Percentiles rank a stretch among this genome's conserved stretches.
Evolutionary conservation across 1,284 basidiomycete species (phyloP).

Genomic region (Ceratobasidium sp.): DNA sequence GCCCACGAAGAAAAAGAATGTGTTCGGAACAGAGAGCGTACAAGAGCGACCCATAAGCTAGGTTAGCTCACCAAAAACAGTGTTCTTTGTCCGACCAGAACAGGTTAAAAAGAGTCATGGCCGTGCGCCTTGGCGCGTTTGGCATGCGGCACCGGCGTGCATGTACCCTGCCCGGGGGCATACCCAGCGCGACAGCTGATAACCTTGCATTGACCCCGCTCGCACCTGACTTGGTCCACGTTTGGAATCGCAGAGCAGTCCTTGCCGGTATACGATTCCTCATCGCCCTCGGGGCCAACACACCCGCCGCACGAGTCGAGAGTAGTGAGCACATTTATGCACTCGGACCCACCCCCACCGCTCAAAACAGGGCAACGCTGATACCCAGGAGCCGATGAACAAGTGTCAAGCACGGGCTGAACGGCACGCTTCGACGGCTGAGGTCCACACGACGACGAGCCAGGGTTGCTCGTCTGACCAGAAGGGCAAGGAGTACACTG

Average conservation of each 20-base stretch:
- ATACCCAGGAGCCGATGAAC: not conserved
- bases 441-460: slow-evolving; percentile 24
- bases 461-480: slow-evolving; percentile 3
- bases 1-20: too few relatives aligned
- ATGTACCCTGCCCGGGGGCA: not conserved
- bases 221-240: slow-evolving; percentile 17
- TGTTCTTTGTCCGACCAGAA: too few relatives aligned
- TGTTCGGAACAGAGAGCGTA: too few relatives aligned
- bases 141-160: not conserved
- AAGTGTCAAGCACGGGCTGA: not conserved
- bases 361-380: not conserved
- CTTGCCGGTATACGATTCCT: not conserved
- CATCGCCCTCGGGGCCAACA: not conserved
- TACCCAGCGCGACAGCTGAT: slow-evolving; percentile 8
- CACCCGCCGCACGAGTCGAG: slow-evolving; percentile 39
- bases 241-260: slow-evolving; percentile 23
- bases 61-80: too few relatives aligned
- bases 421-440: slow-evolving; percentile 19
- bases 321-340: slow-evolving; percentile 8
- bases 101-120: slow-evolving; percentile 11
- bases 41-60: too few relatives aligned
- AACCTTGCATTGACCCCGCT: slow-evolving; percentile 17
- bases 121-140: not conserved
- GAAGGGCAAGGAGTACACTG: not conserved
- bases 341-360: slow-evolving; percentile 6